Conservation (phyloP, 208 protist species). For the Leptomonas pyrrhocoris region DNA sequence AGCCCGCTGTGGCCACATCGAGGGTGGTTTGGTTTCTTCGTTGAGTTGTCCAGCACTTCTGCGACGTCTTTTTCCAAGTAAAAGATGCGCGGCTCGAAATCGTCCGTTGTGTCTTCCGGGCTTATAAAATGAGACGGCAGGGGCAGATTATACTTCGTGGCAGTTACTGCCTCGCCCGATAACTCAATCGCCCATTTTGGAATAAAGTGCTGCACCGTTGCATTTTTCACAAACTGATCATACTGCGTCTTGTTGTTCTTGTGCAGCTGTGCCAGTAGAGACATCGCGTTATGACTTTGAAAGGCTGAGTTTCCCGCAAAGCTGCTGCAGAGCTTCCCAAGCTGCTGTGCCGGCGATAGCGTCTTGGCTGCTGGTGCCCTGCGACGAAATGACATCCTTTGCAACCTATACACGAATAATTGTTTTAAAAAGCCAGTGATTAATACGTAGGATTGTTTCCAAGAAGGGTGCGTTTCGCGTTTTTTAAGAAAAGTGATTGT, state of each 20-base stretch:
- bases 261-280: conserved; percentile 64
- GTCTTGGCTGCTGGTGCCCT: conserved; percentile 52
- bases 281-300: conserved; percentile 81
- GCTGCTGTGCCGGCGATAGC: conserved; percentile 56
- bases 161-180: conserved; percentile 22
- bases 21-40: conserved; percentile 22
- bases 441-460: no score
- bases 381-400: conserved; percentile 68
- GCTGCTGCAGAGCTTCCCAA: conserved; percentile 69
- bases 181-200: conserved; percentile 45
- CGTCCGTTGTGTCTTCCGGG: conserved; percentile 40
- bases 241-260: conserved; percentile 46
- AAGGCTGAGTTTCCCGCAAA: conserved; percentile 55
- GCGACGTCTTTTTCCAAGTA: conserved; percentile 49
- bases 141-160: conserved; percentile 53
- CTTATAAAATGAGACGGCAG: conserved; percentile 80
- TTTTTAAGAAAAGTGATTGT: no score
- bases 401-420: background rate
- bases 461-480: no score
- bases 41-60: background rate
- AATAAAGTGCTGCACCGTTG: conserved; percentile 61
- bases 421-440: background rate
- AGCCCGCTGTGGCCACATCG: conserved; percentile 79
- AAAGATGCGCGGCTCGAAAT: conserved; percentile 70
- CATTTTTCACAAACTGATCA: conserved; percentile 64